Conservation (phyloP, 1,284 basidiomycete species). For the Porodaedalea pini region DNA sequence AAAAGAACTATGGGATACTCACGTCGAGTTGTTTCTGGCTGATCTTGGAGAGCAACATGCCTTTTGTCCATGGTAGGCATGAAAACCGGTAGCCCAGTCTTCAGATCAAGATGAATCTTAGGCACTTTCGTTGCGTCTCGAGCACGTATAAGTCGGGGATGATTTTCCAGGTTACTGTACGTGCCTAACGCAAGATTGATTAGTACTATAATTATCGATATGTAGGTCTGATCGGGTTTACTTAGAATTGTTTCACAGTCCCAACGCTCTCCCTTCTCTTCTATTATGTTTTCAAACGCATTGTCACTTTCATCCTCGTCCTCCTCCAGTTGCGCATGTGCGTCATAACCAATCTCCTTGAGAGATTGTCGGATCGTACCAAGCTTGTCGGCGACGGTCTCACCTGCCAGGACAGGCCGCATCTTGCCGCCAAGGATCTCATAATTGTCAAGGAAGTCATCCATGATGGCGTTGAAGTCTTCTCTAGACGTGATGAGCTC, state of each 20-base stretch:
- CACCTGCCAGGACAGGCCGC: conserved; percentile 67
- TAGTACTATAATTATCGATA: background rate
- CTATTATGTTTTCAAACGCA: conserved; percentile 49
- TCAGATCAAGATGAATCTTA: conserved; percentile 68
- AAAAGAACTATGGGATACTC: conserved; percentile 1
- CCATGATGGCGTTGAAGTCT: conserved; percentile 90
- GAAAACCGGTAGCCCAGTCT: conserved; percentile 73
- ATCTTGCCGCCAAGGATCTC: conserved; percentile 91
- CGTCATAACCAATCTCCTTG: conserved; percentile 56
- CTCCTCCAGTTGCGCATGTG: conserved; percentile 30
- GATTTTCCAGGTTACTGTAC: conserved; percentile 92
- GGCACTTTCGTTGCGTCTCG: conserved; percentile 51
- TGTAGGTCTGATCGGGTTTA: conserved; percentile 38
- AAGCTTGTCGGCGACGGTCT: conserved; percentile 74
- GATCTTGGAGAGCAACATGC: conserved; percentile 26
- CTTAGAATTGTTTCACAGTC: conserved; percentile 93
- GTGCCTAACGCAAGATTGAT: conserved; percentile 58
- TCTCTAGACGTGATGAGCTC: conserved; percentile 76
- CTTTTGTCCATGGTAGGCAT: conserved; percentile 22
- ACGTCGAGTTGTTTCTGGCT: conserved; percentile 24
- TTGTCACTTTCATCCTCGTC: conserved; percentile 45
- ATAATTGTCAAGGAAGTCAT: conserved; percentile 92
- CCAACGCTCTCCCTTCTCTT: conserved; percentile 78
- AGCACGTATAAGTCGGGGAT: conserved; percentile 79
- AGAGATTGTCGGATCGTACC: conserved; percentile 77